Conservation (phyloP, 2,329 filamentous ascomycete genomes). For the Aspergillus ibericus region DNA sequence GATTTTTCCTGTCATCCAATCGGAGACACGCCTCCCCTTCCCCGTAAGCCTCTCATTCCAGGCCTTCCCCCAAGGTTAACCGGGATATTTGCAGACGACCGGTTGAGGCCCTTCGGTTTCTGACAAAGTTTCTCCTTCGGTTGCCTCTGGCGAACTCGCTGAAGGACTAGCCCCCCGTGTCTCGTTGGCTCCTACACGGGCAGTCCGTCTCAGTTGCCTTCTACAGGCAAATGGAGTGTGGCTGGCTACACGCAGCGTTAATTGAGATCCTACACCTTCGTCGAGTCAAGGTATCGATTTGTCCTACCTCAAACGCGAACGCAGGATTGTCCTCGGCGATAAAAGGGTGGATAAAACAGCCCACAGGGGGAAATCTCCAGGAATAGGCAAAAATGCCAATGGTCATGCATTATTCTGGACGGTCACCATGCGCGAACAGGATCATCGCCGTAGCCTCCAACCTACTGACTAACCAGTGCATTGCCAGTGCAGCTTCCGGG, state of each 20-base stretch:
- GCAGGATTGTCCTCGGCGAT: background rate
- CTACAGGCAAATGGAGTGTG: background rate
- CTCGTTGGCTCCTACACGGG: background rate
- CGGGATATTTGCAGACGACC: background rate
- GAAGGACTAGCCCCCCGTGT: background rate
- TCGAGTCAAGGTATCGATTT: background rate
- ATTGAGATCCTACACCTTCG: background rate
- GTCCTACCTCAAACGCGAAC: background rate
- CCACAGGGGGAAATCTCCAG: background rate
- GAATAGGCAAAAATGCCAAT: background rate
- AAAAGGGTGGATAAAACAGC: background rate
- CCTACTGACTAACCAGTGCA: background rate
- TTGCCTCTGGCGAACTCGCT: background rate
- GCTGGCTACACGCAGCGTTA: conserved; percentile 1
- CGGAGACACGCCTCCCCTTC: background rate
- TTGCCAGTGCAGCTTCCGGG: background rate
- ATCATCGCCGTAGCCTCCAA: background rate
- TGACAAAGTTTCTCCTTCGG: background rate
- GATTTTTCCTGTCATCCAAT: background rate
- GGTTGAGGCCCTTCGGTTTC: background rate
- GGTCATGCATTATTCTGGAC: background rate
- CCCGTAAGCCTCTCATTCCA: background rate
- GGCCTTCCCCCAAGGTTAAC: background rate
- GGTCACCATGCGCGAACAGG: background rate
- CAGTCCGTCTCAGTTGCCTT: background rate